Base-by-base conservation (phyloP, 257 asterid genomes). In the Solanum arcanum region DNA sequence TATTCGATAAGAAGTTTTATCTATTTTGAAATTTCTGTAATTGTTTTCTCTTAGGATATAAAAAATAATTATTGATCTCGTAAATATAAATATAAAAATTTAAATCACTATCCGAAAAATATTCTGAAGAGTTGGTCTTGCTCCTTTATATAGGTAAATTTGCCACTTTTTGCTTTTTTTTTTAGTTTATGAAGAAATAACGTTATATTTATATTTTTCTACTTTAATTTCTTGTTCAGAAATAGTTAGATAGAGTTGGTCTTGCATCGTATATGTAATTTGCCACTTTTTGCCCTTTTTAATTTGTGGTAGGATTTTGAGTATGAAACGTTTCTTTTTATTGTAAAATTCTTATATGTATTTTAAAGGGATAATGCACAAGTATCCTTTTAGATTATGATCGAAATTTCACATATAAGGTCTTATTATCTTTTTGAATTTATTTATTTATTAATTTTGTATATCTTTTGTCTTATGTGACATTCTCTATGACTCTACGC, bases 371-470 rank as follows among this genome's bases (percentile, higher is more conserved):
- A 33, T 33, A 33, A 33, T 33, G 35, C 1, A 33, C 0, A 3
- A 33, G 35, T 3, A 3, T 0, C 35, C 0, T 33, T 33, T 0
- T 33, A 33, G 5, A 3, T 0, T 33, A 33, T 33, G 1, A 3
- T 33, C 0, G 0, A 33, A 33, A 33, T 33, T 33, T 33, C 1
- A 33, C 1, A 3, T 0, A 3, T 0, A 33, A 33, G 5, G 35
- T 33, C 0, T 3, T 33, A 33, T 33, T 33, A 33, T 0, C 0
- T 0, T 3, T 0, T 1, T 33, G 35, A 33, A 33, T 33, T 33
- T 33, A 33, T 33, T 33, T 33, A 33, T 33, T 33, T 33, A 33
- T 33, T 33, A 33, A 3, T 33, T 33, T 33, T 33, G 35, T 33
- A 33, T 33, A 33, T 33, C 1, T 33, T 33, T 33, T 3, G 35